Base-by-base conservation (phyloP, 1,139 yeast species). In the Geotrichum macrosporum region DNA sequence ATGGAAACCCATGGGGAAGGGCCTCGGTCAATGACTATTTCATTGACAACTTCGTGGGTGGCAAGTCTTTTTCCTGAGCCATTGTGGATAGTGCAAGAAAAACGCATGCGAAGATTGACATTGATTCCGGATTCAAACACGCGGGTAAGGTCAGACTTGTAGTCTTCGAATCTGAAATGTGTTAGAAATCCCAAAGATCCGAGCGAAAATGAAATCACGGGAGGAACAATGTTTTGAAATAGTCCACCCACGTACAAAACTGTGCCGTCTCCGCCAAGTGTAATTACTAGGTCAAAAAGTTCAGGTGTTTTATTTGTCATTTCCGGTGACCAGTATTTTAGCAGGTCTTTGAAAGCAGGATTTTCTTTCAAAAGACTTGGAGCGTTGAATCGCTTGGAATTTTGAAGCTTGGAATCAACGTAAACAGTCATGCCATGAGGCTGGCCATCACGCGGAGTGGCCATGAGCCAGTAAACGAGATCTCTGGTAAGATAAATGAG, bases 251-350 rank as follows among this genome's bases (percentile, higher is more conserved):
- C 94, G 60, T 79, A 84, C 35, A 86, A 67, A 5, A 86, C 95
- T 0, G 96, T 86, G 24, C 96, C 96, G 60, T 86, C 96, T 18
- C 96, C 96, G 15, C 95, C 95, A 27, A 85, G 65, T 0, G 95
- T 84, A 22, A 86, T 73, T 5, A 84, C 87, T 52, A 86, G 68
- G 62, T 87, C 95, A 56, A 86, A 81, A 35, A 70, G 65, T 43
- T 81, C 81, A 0, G 84, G 81, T 46, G 75, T 73, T 41, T 66
- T 67, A 12, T 65, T 63, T 8, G 87, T 76, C 52, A 80, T 70
- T 24, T 72, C 70, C 47, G 78, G 76, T 46, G 77, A 76, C 95
- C 95, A 87, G 63, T 74, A 86, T 26, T 42, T 41, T 10, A 41
- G 41, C 13, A 44, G 72, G 19, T 61, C 57, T 44, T 66, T 61